Conservation (phyloP, 176 grass and related monocot genomes). For the Echinochloa phyllopogon region DNA sequence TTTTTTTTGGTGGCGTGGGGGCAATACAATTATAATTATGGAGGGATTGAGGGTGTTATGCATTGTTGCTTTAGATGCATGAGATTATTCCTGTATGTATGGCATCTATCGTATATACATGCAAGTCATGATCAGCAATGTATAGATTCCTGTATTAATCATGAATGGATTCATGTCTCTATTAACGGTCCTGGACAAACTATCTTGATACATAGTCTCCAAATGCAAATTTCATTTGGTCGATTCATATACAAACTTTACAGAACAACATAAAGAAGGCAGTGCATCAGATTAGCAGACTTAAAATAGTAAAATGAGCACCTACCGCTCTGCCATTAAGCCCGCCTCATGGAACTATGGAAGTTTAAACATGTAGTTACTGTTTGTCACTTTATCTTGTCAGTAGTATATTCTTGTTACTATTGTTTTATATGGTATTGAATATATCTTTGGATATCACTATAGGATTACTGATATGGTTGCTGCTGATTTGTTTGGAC, state of each 20-base stretch:
- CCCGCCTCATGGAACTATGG: neutral
- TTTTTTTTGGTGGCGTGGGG: neutral
- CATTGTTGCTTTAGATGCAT: too few species aligned
- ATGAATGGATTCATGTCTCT: neutral
- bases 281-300: neutral
- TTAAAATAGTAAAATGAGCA: neutral
- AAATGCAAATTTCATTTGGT: neutral
- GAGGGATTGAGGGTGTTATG: neutral
- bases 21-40: neutral
- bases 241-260: slow-evolving; percentile 15
- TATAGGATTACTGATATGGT: slow-evolving; percentile 39
- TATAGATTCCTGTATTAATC: neutral
- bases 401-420: neutral
- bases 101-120: too few species aligned
- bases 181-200: neutral
- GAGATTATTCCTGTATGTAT: too few species aligned
- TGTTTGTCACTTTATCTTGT: slow-evolving; percentile 18
- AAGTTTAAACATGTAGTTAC: neutral
- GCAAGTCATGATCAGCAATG: slow-evolving; percentile 6
- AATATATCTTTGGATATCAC: slow-evolving; percentile 28
- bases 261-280: neutral
- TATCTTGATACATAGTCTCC: neutral
- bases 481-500: slow-evolving; percentile 61
- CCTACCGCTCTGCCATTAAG: slow-evolving; percentile 6
- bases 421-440: neutral